Conservation (phyloP, 345 rosid genomes). For the Mangifera indica region DNA sequence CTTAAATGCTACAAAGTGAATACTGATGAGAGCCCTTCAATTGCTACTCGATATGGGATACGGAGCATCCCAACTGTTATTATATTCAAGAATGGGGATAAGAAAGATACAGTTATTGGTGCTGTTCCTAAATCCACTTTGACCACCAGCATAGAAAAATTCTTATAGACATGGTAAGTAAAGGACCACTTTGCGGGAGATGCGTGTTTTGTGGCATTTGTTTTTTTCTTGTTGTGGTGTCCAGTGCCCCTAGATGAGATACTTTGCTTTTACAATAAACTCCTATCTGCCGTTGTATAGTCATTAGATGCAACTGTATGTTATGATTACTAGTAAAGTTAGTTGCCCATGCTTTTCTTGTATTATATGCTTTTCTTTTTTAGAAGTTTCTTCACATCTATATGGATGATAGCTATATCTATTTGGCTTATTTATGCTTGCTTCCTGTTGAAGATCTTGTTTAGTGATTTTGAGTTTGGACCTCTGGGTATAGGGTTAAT, state of each 20-base stretch:
- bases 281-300: slow-evolving; percentile 28
- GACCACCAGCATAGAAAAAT: slow-evolving; percentile 57
- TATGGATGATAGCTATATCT: neutral
- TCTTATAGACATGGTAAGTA: slow-evolving; percentile 40
- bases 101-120: slow-evolving; percentile 70
- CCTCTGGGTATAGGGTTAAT: too few species aligned
- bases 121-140: slow-evolving; percentile 73
- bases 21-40: slow-evolving; percentile 63
- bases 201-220: slow-evolving; percentile 7
- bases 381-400: slow-evolving; percentile 1
- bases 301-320: slow-evolving; percentile 21
- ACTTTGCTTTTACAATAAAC: slow-evolving; percentile 12
- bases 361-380: neutral
- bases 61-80: slow-evolving; percentile 71
- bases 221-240: slow-evolving; percentile 1
- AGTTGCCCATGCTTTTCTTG: slow-evolving; percentile 4
- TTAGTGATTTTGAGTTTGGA: too few species aligned
- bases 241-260: slow-evolving; percentile 10
- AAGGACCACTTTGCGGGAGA: slow-evolving; percentile 5
- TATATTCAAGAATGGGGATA: slow-evolving; percentile 63
- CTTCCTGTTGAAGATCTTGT: neutral
- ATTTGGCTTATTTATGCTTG: neutral
- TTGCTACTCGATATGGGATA: slow-evolving; percentile 57
- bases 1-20: slow-evolving; percentile 67
- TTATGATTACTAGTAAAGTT: slow-evolving; percentile 10